These are phyloP conservation scores for Crithidia thermophila DNA, from an alignment of 208 protist genomes.

Conservation along the genomic window DNA sequence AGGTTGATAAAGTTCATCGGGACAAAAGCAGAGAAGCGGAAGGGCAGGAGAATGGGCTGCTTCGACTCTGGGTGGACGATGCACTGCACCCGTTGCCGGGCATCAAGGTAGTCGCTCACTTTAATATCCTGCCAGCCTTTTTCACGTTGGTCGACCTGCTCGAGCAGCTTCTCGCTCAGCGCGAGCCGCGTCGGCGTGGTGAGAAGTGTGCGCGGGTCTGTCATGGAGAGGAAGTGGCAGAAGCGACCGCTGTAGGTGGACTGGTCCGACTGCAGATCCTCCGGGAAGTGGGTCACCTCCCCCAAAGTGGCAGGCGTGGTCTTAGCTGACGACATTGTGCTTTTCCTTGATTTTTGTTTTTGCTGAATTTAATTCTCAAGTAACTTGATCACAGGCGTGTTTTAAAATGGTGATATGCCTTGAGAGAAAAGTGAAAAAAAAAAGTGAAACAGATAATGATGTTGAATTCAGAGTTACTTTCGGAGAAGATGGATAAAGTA, in stretches of 20 bases:
- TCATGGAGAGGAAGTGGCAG: constrained; percentile 49
- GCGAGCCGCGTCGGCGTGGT: constrained; percentile 40
- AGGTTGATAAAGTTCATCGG: constrained; percentile 89
- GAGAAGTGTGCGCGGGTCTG: constrained; percentile 53
- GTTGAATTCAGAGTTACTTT: too few species aligned
- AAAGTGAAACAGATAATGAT: too few species aligned
- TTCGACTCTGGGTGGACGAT: constrained; percentile 85
- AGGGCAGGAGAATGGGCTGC: constrained; percentile 71
- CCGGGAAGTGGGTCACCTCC: constrained; percentile 43
- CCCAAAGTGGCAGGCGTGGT: constrained; percentile 20
- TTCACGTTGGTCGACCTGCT: constrained; percentile 26
- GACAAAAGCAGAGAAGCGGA: constrained; percentile 89
- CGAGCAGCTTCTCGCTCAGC: constrained; percentile 34
- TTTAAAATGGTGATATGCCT: background rate
- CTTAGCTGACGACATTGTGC: background rate
- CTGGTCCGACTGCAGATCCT: constrained; percentile 43
- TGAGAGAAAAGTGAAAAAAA: background rate
- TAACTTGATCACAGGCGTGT: too few species aligned
- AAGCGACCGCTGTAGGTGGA: constrained; percentile 47
- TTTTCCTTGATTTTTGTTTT: background rate
- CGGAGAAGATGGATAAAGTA: too few species aligned
- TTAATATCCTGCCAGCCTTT: constrained; percentile 31
- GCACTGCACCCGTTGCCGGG: constrained; percentile 45
- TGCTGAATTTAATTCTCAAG: too few species aligned
- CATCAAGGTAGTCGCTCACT: constrained; percentile 47